Base-by-base conservation (phyloP, 2,329 filamentous ascomycete genomes). In the Metarhizium humberi region DNA sequence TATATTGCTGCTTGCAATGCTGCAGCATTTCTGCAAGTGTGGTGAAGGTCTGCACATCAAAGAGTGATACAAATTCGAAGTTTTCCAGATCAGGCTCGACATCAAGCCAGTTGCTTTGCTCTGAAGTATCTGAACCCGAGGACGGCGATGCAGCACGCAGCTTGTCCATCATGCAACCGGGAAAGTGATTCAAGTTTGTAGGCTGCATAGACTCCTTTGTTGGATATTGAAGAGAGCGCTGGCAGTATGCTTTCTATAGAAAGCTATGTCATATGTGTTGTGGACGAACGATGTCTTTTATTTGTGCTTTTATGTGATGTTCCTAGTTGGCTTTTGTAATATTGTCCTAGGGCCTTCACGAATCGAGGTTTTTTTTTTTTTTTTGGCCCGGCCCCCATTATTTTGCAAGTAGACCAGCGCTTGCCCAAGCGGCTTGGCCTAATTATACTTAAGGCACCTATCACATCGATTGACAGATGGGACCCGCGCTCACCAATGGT, bases 41-140 rank as follows among this genome's bases (percentile, higher is more conserved):
- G 7, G 80, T 71, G 64, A 90, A 92, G 42, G 82, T 79, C 57
- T 79, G 74, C 55, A 84, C 78, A 61, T 86, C 85, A 59, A 91
- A 80, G 38, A 92, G 75, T 20, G 86, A 89, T 51, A 87, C 75
- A 56, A 90, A 76, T 20, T 78, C 72, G 30, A 84, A 74, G 4
- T 76, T 71, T 60, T 86, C 80, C 63, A 86, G 80, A 54, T 89
- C 86, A 5, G 78, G 75, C 63, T 88, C 86, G 30, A 78, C 64
- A 56, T 79, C 77, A 51, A 75, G 71, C 77, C 77, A 79, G 52
- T 77, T 78, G 55, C 73, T 74, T 45, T 78, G 77, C 29, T 77
- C 68, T 16, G 68, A 70, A 52, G 49, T 52, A 29, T 62, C 62
- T 16, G 67, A 69, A 36, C 62, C 63, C 52, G 61, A 59, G 18